Evolutionary conservation across 805 yeast genomes (phyloP), one percentile per base, ranked within the genome.

Genomic region (Kodamaea fukazawae): DNA sequence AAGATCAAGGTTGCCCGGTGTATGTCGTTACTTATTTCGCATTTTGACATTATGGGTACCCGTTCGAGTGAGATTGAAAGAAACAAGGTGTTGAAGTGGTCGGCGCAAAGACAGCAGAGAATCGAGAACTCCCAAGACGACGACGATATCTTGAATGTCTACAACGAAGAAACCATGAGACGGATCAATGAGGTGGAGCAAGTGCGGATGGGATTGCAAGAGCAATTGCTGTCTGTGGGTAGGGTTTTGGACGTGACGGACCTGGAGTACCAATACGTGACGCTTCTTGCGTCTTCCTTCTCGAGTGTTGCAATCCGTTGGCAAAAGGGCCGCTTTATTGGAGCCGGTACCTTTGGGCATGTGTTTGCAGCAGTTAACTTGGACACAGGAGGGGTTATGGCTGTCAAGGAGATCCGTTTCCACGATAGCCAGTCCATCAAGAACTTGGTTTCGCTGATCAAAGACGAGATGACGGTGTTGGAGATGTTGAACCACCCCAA

Each of bases 31-130:
- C 70, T 93, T 44, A 91, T 93, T 46, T 87, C 96, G 0, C 98
- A 93, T 64, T 93, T 93, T 55, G 99, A 93, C 63, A 89, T 93
- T 38, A 93, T 91, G 96, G 98, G 98, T 35, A 97, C 97, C 0
- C 75, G 98, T 54, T 85, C 96, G 1, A 83, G 79, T 51, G 87
- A 83, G 54, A 72, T 78, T 8, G 81, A 75, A 53, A 72, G 72
- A 58, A 69, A 73, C 50, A 70, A 76, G 51, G 68, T 77, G 61
- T 65, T 73, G 53, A 76, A 73, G 58, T 73, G 78, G 72, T 61
- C 76, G 46, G 65, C 63, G 45, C 76, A 58, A 63, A 74, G 67
- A 41, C 80, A 78, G 38, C 81, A 75, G 50, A 29, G 38, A 4
- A 70, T 76, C 36, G 73, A 71, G 53, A 61, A 65, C 48, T 49